These are phyloP conservation scores for Trichomonascus vanleenenianus DNA, from an alignment of 805 yeast species.

Conservation along the genomic window DNA sequence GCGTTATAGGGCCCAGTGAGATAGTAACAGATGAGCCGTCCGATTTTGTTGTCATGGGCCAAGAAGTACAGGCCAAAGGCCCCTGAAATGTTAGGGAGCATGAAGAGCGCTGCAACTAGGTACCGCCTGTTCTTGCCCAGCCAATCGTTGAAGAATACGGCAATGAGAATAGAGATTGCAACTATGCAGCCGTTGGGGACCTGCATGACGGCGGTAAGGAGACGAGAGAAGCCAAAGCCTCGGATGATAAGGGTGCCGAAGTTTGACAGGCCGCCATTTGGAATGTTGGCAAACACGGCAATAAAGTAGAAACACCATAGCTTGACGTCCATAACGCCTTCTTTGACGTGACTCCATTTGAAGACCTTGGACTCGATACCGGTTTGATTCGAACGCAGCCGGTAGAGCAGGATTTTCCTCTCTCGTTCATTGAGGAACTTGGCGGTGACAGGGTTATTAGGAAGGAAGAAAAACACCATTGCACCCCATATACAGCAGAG, in stretches of 20 bases:
- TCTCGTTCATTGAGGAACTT: conserved; percentile 31
- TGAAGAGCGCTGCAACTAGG: conserved; percentile 31
- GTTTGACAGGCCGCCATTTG: conserved; percentile 49
- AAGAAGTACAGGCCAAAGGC: conserved; percentile 39
- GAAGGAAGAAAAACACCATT: conserved; percentile 41
- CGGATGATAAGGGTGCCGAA: conserved; percentile 39
- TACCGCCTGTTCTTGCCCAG: conserved; percentile 4
- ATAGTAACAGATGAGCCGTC: conserved; percentile 34
- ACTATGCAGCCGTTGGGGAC: conserved; percentile 44
- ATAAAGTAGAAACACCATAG: conserved; percentile 40
- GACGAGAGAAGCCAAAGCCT: conserved; percentile 38
- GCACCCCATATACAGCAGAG: conserved; percentile 48
- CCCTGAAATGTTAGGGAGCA: conserved; percentile 21
- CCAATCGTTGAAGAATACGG: conserved; percentile 8
- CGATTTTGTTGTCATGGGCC: conserved; percentile 27
- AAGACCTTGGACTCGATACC: conserved; percentile 51
- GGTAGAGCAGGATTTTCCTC: conserved; percentile 40
- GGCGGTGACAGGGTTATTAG: conserved; percentile 43
- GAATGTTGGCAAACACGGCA: conserved; percentile 37
- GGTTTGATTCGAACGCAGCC: conserved; percentile 47
- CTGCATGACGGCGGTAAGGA: conserved; percentile 36
- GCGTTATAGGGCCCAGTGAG: conserved; percentile 29
- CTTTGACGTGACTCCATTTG: conserved; percentile 47
- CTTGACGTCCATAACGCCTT: conserved; percentile 42
- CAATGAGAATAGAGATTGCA: conserved; percentile 19